Base-by-base conservation (phyloP, 1,284 basidiomycete genomes). In the Rhodotorula sp. region DNA sequence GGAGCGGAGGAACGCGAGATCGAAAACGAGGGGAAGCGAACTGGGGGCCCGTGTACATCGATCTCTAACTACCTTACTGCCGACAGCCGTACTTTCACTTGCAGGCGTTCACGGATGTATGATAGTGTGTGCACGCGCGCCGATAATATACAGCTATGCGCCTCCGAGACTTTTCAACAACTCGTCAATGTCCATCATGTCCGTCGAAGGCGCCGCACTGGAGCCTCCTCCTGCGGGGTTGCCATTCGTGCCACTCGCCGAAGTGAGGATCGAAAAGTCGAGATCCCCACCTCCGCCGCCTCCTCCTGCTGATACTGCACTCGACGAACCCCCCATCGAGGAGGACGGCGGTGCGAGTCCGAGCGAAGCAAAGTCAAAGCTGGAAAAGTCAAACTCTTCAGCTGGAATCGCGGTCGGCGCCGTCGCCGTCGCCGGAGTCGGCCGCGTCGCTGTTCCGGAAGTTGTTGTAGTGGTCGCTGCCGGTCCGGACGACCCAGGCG, bases 141-240 rank as follows among this genome's bases (percentile, higher is more conserved):
- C n/a, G n/a, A n/a, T n/a, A n/a, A n/a, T n/a, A n/a, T n/a, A n/a
- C n/a, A n/a, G n/a, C n/a, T n/a, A n/a, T n/a, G n/a, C n/a, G 18
- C 49, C 60, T 34, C 69, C 69, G 3, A 71, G n/a, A 16, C 31
- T 60, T 48, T 64, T 64, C 10, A 71, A 38, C 62, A 71, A 28
- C 47, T 60, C 69, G 23, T 71, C 62, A 18, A 71, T 21, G 18
- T 55, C 54, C 54, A 55, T 55, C 28, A 55, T 55, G 26, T 31
- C 54, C 10, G 54, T 28, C 52, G 52, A 31, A 28, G 48, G 3
- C 38, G 4, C 5, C 58, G 57, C 34, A 23, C 38, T 38, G 12
- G 21, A n/a, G n/a, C 54, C 60, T 54, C 23, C 45, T 34, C 55
- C 31, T 31, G 56, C 38, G 38, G 38, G 38, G 38, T 43, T 14